Percentiles rank a stretch among this genome's conserved stretches.
These are phyloP conservation scores for Russula vinacea DNA, from an alignment of 768 basidiomycete species.

Conservation along the genomic window DNA sequence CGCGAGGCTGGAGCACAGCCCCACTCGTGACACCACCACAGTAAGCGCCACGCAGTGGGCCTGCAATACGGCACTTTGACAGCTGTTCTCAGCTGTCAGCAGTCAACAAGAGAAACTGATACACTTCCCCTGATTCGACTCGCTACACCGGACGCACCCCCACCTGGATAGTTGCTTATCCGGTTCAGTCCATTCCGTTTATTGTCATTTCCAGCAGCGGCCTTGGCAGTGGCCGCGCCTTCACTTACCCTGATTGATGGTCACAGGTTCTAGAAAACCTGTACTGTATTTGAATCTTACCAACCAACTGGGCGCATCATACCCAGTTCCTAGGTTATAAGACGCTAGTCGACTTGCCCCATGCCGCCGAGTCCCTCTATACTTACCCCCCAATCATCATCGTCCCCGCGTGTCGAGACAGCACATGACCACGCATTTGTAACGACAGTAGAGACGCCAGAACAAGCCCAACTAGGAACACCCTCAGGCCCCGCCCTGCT, in stretches of 20 bases:
- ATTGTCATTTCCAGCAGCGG: too few species aligned
- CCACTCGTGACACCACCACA: conserved; percentile 1
- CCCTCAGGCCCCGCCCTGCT: not conserved
- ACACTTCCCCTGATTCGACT: not conserved
- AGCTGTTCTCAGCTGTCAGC: not conserved
- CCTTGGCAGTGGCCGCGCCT: too few species aligned
- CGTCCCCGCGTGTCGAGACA: not conserved
- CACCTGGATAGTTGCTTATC: not conserved
- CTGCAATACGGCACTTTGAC: not conserved
- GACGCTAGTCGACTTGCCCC: not conserved
- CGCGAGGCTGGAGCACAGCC: conserved; percentile 4
- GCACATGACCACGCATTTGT: conserved; percentile 2
- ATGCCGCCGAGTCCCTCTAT: conserved; percentile 4
- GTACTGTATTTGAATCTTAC: not conserved
- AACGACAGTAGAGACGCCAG: conserved; percentile 6
- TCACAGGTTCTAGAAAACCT: not conserved
- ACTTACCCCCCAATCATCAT: not conserved
- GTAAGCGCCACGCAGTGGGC: not conserved
- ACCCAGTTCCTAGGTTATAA: not conserved
- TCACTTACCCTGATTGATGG: not conserved
- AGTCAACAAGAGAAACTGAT: conserved; percentile 9
- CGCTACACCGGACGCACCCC: not conserved
- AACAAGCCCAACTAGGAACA: conserved; percentile 11
- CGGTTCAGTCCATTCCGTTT: not conserved
- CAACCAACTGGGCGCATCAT: not conserved